A percentile compares a stretch with the other conserved stretches of the same genome.
Conservation (phyloP, 768 basidiomycete genomes). For the Podaxis rugospora region DNA sequence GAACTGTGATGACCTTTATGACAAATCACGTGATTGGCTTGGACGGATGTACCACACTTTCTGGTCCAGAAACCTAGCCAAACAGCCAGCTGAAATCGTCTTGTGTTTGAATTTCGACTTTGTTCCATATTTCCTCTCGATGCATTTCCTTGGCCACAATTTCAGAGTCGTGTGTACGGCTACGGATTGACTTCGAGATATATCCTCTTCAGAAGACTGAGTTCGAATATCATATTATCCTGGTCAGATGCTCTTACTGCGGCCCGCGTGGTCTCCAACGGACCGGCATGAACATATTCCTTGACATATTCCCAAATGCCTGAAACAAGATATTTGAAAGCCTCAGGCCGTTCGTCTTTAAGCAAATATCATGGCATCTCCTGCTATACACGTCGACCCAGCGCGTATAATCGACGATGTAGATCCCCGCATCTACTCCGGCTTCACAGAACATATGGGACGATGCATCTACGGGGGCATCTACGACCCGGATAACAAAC, state of each 20-base stretch:
- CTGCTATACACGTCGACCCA: conserved; percentile 38
- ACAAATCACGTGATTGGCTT: too few species aligned
- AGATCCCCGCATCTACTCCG: conserved; percentile 51
- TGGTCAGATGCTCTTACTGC: neutral
- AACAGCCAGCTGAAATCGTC: too few species aligned
- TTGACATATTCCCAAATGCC: neutral
- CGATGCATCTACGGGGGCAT: conserved; percentile 51
- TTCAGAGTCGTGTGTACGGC: too few species aligned
- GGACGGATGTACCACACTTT: too few species aligned
- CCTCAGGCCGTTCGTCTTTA: neutral
- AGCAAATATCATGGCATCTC: conserved; percentile 5
- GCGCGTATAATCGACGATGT: conserved; percentile 35
- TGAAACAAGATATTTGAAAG: neutral
- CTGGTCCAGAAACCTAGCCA: too few species aligned
- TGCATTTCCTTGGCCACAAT: too few species aligned
- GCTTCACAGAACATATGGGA: conserved; percentile 61
- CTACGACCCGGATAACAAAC: conserved; percentile 32
- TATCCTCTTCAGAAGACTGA: too few species aligned
- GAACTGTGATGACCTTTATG: too few species aligned
- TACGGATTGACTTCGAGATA: too few species aligned
- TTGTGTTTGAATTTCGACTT: too few species aligned
- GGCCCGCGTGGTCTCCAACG: neutral
- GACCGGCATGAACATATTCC: too few species aligned
- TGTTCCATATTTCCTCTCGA: too few species aligned
- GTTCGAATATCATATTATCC: neutral